Conservation (phyloP, 108 stramenopile species). For the Cyclotella sp. region DNA sequence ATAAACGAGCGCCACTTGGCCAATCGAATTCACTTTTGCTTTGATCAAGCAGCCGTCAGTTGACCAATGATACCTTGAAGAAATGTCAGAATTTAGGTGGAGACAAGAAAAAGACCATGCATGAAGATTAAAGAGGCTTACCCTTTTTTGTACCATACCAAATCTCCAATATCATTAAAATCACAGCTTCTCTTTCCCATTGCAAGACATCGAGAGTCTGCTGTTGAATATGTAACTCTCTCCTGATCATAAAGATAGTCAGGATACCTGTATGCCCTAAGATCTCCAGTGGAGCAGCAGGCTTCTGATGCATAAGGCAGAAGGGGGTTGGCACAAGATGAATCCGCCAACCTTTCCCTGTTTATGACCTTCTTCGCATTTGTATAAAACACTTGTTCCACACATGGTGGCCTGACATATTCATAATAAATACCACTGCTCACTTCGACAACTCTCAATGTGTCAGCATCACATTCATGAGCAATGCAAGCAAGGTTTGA, state of each 20-base stretch:
- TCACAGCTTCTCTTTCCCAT: constrained; percentile 40
- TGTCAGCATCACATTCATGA: constrained; percentile 65
- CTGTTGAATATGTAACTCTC: constrained; percentile 38
- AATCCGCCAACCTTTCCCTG: constrained; percentile 31
- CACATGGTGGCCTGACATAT: constrained; percentile 68
- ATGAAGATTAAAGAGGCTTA: background rate
- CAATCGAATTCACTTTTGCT: constrained; percentile 62
- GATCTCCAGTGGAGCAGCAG: constrained; percentile 32
- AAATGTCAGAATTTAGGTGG: background rate
- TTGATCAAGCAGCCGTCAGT: constrained; percentile 49
- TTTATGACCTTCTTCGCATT: constrained; percentile 58
- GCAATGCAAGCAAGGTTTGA: constrained; percentile 53
- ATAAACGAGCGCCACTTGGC: constrained; percentile 68
- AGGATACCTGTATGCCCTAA: constrained; percentile 18
- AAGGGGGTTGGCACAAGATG: constrained; percentile 49
- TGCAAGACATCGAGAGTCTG: constrained; percentile 36
- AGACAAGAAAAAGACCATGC: background rate
- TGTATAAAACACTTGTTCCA: constrained; percentile 60
- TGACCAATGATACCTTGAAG: constrained; percentile 53
- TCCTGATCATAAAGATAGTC: constrained; percentile 47
- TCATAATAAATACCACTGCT: constrained; percentile 62
- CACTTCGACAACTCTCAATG: constrained; percentile 60
- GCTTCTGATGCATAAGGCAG: constrained; percentile 46
- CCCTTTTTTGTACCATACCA: constrained; percentile 37
- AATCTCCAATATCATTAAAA: constrained; percentile 34